Base-by-base conservation (phyloP, 176 grass and related monocot genomes). In the Bonia amplexicaulis region DNA sequence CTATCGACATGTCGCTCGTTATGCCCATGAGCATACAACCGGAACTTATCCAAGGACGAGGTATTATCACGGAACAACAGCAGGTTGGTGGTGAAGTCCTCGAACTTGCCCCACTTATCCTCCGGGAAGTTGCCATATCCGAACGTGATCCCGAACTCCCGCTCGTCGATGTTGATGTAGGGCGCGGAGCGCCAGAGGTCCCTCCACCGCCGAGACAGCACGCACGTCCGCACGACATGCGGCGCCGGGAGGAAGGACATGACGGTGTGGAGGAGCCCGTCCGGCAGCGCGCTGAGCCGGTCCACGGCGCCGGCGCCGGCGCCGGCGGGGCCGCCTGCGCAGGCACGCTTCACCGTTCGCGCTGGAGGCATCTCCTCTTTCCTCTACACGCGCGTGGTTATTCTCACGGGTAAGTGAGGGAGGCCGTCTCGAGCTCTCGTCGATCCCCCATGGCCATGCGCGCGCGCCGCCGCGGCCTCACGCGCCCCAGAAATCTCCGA, bases 241-340 rank as follows among this genome's bases (percentile, higher is more conserved):
- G n/a, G 67, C 27, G 80, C 35, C 3, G 39, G 52, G 23, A 82
- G 67, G 39, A 82, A 82, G 39, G 66, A 82, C 39, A 82, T 0
- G n/a, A 82, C 45, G 49, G 17, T 39, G 22, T 82, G 80, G 52
- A 82, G 80, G 67, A 82, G 80, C n/a, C 23, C 66, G 25, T 82
- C 66, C n/a, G 80, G 80, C 52, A 82, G 37, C 1, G 35, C 67
- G 42, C 80, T 82, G 6, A 82, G 39, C 39, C 53, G 52, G 37
- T 71, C 69, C 45, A 40, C 22, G 11, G 27, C n/a, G 3, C 35
- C 35, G 35, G 4, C 35, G 35, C 33, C 22, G 10, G 27, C n/a
- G 3, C 35, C 35, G 35, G 35, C 35, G 35, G 8, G 33, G 47
- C n/a, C 33, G 25, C 73, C 61, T 39, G 9, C 3, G 39, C 55